Evolutionary conservation across 305 asterid genomes (phyloP), one percentile per base, ranked within the genome.

Genomic region (Fraxinus floribunda): DNA sequence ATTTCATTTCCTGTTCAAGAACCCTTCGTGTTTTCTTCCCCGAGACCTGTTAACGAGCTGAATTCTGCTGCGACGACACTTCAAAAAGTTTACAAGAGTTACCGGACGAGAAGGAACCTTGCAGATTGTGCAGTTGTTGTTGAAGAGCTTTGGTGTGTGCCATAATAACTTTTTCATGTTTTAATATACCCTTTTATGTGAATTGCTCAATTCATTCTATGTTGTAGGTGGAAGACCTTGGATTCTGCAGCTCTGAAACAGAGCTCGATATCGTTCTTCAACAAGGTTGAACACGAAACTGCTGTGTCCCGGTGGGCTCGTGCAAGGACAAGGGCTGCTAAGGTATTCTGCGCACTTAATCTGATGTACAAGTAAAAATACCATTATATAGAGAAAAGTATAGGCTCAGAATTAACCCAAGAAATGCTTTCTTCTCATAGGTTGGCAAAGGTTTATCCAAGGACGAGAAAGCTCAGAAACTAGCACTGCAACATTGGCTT

Each of bases 401-500:
- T 30, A 81, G 3, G 7, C n/a, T 15, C 3, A 6, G 6, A 15
- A 24, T 46, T 71, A 15, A 76, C 16, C 35, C 5, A 10, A 71
- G 11, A 72, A 3, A 3, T 76, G 44, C 4, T 62, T 26, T 4
- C 79, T 74, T 76, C 24, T 75, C 13, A 20, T 85, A 91, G 94
- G 91, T 89, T 62, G 93, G 93, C 5, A 91, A 89, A 72, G 93
- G 94, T 49, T 81, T 91, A 46, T 80, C 83, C 46, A 85, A 89
- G 78, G 92, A 91, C 82, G 93, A 89, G 78, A 91, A 86, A 49
- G 94, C 93, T 75, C 94, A 87, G 78, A 91, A 88, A 77, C 82
- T 91, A 41, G 94, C 93, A 75, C 82, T 91, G 78, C 94, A 87
- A 83, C 94, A 91, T 82, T 91, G 94, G 94, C 90, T 91, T 41